A percentile compares a stretch with the other conserved stretches of the same genome.
Evolutionary conservation across 306 rosid genomes (phyloP).

Genomic region (Vigna nakashimae): DNA sequence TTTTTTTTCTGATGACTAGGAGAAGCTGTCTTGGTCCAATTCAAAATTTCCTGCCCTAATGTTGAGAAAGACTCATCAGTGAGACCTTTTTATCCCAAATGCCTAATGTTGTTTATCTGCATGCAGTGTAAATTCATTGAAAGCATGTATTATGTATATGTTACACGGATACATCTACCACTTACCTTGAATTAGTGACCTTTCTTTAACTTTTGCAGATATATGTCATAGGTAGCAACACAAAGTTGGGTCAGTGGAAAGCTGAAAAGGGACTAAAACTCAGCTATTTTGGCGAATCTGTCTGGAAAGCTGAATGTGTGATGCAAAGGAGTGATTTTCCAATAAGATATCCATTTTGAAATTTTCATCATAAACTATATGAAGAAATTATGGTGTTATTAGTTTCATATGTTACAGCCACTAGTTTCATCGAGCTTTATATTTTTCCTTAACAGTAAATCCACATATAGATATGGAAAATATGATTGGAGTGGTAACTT

Average conservation of each 20-base stretch:
- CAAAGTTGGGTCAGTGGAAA: constrained; percentile 86
- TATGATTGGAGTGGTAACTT: constrained; percentile 62
- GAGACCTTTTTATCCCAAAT: constrained; percentile 43
- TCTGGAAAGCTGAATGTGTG: constrained; percentile 87
- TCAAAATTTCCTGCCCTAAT: constrained; percentile 83
- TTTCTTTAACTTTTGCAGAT: constrained; percentile 59
- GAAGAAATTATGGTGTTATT: constrained; percentile 22
- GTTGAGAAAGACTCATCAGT: constrained; percentile 78
- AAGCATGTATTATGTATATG: constrained; percentile 14
- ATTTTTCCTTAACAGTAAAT: constrained; percentile 63
- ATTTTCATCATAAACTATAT: constrained; percentile 35
- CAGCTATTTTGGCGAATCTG: constrained; percentile 72
- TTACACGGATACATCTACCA: background rate
- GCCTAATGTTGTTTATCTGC: constrained; percentile 37
- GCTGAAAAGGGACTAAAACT: constrained; percentile 75
- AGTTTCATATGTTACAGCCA: constrained; percentile 31
- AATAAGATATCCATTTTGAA: constrained; percentile 73
- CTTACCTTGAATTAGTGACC: constrained; percentile 36
- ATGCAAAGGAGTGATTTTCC: constrained; percentile 73
- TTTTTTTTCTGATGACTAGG: constrained; percentile 50
- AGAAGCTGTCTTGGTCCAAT: constrained; percentile 68
- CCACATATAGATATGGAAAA: constrained; percentile 88
- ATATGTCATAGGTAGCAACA: constrained; percentile 72
- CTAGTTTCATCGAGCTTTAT: constrained; percentile 25
- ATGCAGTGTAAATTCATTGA: constrained; percentile 22